These are phyloP conservation scores for Diaporthe helianthi DNA, from an alignment of 2,329 filamentous ascomycete genomes.

Conservation along the genomic window DNA sequence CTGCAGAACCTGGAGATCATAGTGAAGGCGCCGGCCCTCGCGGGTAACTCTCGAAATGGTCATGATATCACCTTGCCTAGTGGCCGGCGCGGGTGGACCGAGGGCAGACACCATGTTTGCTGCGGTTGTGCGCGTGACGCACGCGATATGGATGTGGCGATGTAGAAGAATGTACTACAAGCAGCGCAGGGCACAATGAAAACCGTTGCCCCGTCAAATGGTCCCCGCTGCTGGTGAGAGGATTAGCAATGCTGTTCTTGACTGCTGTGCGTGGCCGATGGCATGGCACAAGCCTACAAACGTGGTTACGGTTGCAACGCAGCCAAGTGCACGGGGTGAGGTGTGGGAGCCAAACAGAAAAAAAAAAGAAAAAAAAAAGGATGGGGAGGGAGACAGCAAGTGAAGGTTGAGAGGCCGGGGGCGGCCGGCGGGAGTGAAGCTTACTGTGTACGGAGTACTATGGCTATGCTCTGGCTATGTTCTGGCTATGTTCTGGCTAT, in stretches of 20 bases:
- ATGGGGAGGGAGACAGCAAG: background rate
- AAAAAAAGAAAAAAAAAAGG: too few species aligned
- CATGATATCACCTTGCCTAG: constrained; percentile 30
- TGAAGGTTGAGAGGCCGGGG: background rate
- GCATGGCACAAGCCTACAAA: background rate
- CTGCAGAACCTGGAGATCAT: constrained; percentile 86
- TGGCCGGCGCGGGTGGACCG: constrained; percentile 31
- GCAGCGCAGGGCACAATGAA: background rate
- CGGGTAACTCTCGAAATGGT: constrained; percentile 60
- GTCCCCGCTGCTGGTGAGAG: background rate
- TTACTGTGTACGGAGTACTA: too few species aligned
- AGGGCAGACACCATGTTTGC: constrained; percentile 29
- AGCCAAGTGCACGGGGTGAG: background rate
- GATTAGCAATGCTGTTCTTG: background rate
- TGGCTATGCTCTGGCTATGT: background rate
- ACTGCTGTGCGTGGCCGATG: background rate
- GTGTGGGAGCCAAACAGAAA: too few species aligned
- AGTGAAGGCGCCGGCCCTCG: constrained; percentile 79
- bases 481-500: background rate
- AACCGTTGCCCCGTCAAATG: background rate
- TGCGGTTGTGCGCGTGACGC: background rate
- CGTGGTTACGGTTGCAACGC: background rate
- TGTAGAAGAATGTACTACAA: background rate
- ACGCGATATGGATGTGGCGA: background rate
- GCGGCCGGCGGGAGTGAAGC: constrained; percentile 2